phyloP scores from a whole-genome alignment of 768 basidiomycete genomes.

The Leccinum longicurvipes region DNA sequence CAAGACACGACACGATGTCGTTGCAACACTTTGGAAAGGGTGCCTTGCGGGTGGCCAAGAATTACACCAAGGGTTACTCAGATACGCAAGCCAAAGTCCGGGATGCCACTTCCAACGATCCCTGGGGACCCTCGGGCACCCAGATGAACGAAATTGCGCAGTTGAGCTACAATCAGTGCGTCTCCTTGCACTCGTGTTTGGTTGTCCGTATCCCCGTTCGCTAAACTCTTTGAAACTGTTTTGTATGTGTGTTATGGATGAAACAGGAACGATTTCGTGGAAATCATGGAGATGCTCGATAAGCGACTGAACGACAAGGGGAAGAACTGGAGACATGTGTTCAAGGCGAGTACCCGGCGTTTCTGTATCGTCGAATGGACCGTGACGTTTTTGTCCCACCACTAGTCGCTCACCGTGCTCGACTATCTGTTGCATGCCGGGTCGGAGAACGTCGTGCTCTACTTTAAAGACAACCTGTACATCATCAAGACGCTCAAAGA shows the following conservation, averaged over 20 bases:
- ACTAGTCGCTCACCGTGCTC: constrained; percentile 82
- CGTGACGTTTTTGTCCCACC: constrained; percentile 6
- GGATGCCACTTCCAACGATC: constrained; percentile 96
- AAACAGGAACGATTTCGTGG: constrained; percentile 86
- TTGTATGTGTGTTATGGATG: background rate
- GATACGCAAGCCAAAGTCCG: constrained; percentile 94
- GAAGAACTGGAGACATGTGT: constrained; percentile 99
- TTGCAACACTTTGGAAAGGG: constrained; percentile 83
- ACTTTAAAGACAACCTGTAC: constrained; percentile 96
- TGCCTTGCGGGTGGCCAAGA: constrained; percentile 86
- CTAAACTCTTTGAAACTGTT: too few relatives aligned
- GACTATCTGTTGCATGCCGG: constrained; percentile 97
- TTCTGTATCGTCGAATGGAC: background rate
- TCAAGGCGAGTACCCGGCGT: constrained; percentile 70
- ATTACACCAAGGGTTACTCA: constrained; percentile 95
- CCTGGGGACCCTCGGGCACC: constrained; percentile 95
- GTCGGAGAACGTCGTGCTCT: constrained; percentile 97
- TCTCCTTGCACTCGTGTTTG: background rate
- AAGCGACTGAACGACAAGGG: constrained; percentile 98
- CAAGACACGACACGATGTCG: constrained; percentile 33
- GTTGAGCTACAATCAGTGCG: constrained; percentile 94
- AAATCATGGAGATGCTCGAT: constrained; percentile 99
- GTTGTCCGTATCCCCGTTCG: background rate
- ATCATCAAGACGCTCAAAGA: constrained; percentile 98
- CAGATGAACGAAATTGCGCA: constrained; percentile 99